These are phyloP conservation scores for Lactifluus subvellereus DNA, from an alignment of 768 basidiomycete species.

Conservation along the genomic window DNA sequence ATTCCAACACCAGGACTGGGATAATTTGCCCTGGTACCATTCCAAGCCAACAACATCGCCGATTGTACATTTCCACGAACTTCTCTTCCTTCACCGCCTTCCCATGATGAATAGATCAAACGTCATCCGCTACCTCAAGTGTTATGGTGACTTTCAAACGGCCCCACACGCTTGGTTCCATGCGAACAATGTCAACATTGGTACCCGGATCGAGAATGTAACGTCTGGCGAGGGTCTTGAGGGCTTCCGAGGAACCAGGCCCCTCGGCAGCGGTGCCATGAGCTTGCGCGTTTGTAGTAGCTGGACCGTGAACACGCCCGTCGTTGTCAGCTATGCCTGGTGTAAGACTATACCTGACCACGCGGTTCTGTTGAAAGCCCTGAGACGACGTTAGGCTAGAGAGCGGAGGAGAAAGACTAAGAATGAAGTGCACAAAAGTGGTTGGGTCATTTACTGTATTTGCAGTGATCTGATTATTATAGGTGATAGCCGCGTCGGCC, in stretches of 20 bases:
- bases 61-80: background rate
- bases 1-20: no score
- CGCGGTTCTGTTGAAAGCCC: background rate
- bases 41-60: no score
- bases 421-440: background rate
- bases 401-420: background rate
- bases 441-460: background rate
- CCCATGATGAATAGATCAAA: background rate
- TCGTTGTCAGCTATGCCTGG: background rate
- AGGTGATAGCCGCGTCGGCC: background rate
- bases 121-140: conserved; percentile 1
- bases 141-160: background rate
- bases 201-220: conserved; percentile 5
- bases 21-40: no score
- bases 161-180: background rate
- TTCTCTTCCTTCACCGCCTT: background rate
- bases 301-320: background rate
- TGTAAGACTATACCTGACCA: no score
- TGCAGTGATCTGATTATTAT: background rate
- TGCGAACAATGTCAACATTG: background rate
- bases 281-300: background rate
- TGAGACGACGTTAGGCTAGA: background rate
- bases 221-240: background rate
- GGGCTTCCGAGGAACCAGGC: background rate
- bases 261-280: background rate